These are phyloP conservation scores for Thermochaetoides dissita DNA, from an alignment of 2,329 filamentous ascomycete species.

Conservation along the genomic window DNA sequence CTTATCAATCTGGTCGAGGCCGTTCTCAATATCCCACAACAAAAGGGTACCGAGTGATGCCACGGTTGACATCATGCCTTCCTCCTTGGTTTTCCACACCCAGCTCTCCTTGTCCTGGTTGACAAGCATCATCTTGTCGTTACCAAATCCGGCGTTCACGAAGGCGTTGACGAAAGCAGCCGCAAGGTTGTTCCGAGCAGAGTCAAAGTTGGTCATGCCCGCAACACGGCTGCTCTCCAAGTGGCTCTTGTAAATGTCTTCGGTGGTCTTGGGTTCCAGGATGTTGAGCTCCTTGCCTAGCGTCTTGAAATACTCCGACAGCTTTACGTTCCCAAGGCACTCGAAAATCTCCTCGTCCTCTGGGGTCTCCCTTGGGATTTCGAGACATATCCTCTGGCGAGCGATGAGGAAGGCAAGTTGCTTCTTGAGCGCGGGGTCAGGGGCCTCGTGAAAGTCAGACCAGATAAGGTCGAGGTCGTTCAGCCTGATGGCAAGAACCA, in stretches of 20 bases:
- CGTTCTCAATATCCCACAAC: conserved; percentile 86
- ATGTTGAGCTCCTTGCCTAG: conserved; percentile 94
- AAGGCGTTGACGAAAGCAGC: conserved; percentile 96
- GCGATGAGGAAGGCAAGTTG: conserved; percentile 90
- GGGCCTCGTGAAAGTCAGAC: conserved; percentile 64
- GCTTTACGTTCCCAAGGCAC: conserved; percentile 72
- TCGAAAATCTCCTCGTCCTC: conserved; percentile 66
- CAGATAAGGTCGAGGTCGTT: conserved; percentile 77
- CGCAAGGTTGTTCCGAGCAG: conserved; percentile 86
- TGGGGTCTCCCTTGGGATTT: conserved; percentile 46
- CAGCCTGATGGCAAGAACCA: conserved; percentile 83
- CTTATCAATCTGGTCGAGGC: conserved; percentile 84
- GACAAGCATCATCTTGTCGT: conserved; percentile 95
- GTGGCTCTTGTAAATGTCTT: conserved; percentile 99
- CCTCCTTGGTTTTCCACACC: conserved; percentile 99
- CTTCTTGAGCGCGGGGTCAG: conserved; percentile 72
- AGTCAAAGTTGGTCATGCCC: conserved; percentile 88
- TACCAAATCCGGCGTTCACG: conserved; percentile 86
- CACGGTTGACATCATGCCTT: conserved; percentile 92
- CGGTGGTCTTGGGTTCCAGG: conserved; percentile 86
- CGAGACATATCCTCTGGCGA: conserved; percentile 76
- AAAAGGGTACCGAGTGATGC: conserved; percentile 85
- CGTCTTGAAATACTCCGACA: conserved; percentile 86
- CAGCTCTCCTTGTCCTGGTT: conserved; percentile 80
- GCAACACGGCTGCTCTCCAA: conserved; percentile 88